phyloP scores from a whole-genome alignment of 108 stramenopile genomes.

The Fistulifera pelliculosa region DNA sequence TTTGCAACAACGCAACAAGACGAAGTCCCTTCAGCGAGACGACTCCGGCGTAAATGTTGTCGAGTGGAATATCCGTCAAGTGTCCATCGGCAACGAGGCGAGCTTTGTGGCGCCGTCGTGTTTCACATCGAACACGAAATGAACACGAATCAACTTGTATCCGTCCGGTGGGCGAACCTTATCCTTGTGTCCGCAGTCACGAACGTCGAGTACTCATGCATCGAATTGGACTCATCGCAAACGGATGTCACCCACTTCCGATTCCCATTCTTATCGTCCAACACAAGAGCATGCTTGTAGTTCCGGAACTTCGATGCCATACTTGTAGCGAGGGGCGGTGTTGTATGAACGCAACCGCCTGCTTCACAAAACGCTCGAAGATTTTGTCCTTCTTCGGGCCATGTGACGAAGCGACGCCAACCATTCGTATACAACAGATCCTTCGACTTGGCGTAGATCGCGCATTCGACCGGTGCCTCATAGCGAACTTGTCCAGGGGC shows the following conservation, averaged over 20 bases:
- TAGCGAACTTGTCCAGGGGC: constrained; percentile 9
- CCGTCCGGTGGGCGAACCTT: not conserved
- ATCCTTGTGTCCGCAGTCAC: constrained; percentile 2
- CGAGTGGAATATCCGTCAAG: constrained; percentile 16
- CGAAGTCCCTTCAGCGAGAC: constrained; percentile 5
- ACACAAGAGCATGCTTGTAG: not conserved
- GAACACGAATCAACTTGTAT: constrained; percentile 19
- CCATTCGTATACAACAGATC: constrained; percentile 19
- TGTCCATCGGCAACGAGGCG: constrained; percentile 24
- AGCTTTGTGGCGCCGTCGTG: constrained; percentile 22
- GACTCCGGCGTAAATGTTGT: constrained; percentile 10
- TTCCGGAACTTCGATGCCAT: constrained; percentile 11
- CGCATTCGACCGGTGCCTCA: constrained; percentile 21
- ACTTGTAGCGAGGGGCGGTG: constrained; percentile 2
- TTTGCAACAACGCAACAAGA: constrained; percentile 10
- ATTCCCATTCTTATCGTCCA: constrained; percentile 6
- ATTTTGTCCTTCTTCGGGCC: not conserved
- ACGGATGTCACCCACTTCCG: constrained; percentile 15
- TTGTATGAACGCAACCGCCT: not conserved
- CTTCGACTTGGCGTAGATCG: constrained; percentile 19
- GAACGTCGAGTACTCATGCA: constrained; percentile 19
- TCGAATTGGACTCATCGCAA: constrained; percentile 11
- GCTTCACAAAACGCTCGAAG: not conserved
- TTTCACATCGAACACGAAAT: constrained; percentile 22
- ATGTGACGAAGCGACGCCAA: constrained; percentile 21